A percentile compares a stretch with the other conserved stretches of the same genome.
phyloP scores from a whole-genome alignment of 306 rosid species.

The Cicer chorassanicum region DNA sequence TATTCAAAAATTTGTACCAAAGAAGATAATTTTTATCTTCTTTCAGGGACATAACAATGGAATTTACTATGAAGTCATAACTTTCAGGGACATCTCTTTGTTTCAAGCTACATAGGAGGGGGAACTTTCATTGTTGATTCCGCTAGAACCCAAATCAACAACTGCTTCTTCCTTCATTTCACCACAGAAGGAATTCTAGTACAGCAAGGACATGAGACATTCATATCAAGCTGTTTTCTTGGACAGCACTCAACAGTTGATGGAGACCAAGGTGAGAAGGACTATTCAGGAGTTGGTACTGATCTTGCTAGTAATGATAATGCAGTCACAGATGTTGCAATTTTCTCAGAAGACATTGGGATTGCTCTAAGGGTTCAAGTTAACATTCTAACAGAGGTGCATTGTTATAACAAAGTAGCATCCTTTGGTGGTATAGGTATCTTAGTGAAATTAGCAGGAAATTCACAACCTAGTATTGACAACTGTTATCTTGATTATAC shows the following conservation, averaged over 20 bases:
- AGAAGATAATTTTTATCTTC: not conserved
- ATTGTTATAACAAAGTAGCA: slow-evolving; percentile 72
- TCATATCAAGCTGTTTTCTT: slow-evolving; percentile 62
- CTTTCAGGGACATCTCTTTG: slow-evolving; percentile 72
- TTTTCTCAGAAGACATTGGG: slow-evolving; percentile 68
- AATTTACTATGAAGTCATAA: slow-evolving; percentile 72
- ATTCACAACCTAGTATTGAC: slow-evolving; percentile 65
- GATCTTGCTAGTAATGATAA: slow-evolving; percentile 60
- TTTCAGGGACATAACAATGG: slow-evolving; percentile 32
- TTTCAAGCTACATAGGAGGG: slow-evolving; percentile 67
- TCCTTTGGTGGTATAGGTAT: slow-evolving; percentile 71
- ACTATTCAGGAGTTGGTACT: slow-evolving; percentile 55
- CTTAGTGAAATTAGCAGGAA: slow-evolving; percentile 60
- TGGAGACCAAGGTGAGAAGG: slow-evolving; percentile 56
- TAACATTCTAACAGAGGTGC: slow-evolving; percentile 66
- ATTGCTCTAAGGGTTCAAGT: slow-evolving; percentile 69
- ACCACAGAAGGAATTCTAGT: slow-evolving; percentile 66
- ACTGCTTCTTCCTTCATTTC: slow-evolving; percentile 75
- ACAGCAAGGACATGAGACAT: slow-evolving; percentile 66
- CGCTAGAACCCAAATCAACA: slow-evolving; percentile 61
- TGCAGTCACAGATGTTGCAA: slow-evolving; percentile 53
- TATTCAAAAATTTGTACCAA: no score
- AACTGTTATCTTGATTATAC: slow-evolving; percentile 73
- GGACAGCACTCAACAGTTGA: slow-evolving; percentile 72
- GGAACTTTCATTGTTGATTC: slow-evolving; percentile 59